Evolutionary conservation across 2,329 filamentous ascomycete genomes (phyloP).

Genomic region (Beauveria bassiana): DNA sequence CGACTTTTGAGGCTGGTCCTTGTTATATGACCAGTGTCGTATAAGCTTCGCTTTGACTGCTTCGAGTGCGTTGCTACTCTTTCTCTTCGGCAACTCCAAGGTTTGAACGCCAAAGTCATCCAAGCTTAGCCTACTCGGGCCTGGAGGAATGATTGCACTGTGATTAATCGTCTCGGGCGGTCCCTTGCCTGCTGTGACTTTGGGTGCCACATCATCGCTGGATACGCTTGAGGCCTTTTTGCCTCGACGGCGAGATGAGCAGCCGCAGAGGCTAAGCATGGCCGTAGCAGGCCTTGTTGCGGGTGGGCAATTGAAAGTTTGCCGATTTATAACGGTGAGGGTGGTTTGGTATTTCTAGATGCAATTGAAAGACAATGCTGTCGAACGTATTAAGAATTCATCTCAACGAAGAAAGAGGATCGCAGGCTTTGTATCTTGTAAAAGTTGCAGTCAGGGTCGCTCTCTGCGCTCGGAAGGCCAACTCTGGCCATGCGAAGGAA

Average conservation of each 20-base stretch:
- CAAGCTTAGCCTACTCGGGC: constrained; percentile 24
- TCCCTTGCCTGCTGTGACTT: background rate
- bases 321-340: background rate
- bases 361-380: constrained; percentile 1
- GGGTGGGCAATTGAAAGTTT: background rate
- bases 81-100: constrained; percentile 19
- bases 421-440: background rate
- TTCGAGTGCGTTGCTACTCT: constrained; percentile 33
- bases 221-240: background rate
- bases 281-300: background rate
- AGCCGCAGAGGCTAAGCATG: constrained; percentile 8
- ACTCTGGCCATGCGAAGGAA: background rate
- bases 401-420: background rate
- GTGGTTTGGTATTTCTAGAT: background rate
- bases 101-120: constrained; percentile 36
- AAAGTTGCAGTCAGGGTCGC: background rate
- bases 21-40: constrained; percentile 39
- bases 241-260: background rate
- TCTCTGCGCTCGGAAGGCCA: background rate
- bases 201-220: background rate
- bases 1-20: constrained; percentile 31
- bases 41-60: constrained; percentile 37
- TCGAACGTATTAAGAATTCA: background rate
- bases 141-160: background rate
- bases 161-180: background rate